Evolutionary conservation across 176 grass and related monocot genomes (phyloP).

Genomic region (Poa pratensis): DNA sequence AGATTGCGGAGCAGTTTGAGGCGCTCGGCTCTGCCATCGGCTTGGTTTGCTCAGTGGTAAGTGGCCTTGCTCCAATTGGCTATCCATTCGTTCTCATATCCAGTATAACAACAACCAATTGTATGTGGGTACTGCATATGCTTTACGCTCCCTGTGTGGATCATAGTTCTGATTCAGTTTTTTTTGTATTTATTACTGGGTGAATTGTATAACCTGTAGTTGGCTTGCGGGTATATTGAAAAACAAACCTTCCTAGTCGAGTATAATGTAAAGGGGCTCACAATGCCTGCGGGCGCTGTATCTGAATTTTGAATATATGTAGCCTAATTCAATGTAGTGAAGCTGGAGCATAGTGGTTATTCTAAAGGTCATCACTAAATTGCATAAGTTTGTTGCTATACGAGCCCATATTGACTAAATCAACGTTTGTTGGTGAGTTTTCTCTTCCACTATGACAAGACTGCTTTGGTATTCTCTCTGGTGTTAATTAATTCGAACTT

Average conservation of each 20-base stretch:
- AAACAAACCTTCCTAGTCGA: not conserved
- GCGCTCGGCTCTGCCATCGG: constrained; percentile 77
- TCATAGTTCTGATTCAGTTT: not conserved
- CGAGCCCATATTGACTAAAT: not conserved
- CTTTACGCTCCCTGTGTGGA: not conserved
- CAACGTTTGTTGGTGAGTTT: not conserved
- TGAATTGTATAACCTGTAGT: constrained; percentile 8
- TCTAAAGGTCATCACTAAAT: not conserved
- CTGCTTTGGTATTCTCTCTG: not conserved
- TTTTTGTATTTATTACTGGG: not conserved
- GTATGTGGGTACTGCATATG: not conserved
- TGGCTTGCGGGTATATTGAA: not conserved
- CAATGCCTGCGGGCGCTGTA: not conserved
- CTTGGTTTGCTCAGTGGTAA: constrained; percentile 76
- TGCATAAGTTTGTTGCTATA: not conserved
- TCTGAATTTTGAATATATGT: not conserved
- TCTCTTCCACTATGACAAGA: not conserved
- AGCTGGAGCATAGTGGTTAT: not conserved
- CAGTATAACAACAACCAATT: not conserved
- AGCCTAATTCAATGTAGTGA: not conserved
- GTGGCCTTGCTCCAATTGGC: not conserved
- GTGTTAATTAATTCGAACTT: not conserved
- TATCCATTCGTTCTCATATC: not conserved
- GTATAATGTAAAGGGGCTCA: not conserved
- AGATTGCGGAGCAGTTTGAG: constrained; percentile 90